Evolutionary conservation across 352 stramenopile species (phyloP).

Genomic region (Plasmopara viticola): DNA sequence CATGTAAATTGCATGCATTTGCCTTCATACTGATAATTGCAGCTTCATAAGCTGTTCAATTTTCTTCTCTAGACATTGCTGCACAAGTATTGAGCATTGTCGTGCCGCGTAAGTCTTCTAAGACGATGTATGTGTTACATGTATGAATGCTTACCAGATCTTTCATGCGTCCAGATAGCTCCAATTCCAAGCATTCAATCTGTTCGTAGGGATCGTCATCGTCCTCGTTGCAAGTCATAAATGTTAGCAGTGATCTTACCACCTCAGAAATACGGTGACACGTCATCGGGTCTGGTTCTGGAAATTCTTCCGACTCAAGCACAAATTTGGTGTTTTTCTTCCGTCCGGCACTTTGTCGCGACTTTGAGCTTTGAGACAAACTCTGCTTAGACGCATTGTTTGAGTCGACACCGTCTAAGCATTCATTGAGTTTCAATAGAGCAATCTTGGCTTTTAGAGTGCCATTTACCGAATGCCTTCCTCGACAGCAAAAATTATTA

Average conservation of each 20-base stretch:
- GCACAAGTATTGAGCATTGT: background rate
- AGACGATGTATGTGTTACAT: background rate
- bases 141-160: slow-evolving; percentile 27
- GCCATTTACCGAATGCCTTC: slow-evolving; percentile 32
- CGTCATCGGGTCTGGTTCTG: slow-evolving; percentile 29
- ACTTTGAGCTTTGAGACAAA: slow-evolving; percentile 3
- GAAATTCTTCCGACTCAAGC: background rate
- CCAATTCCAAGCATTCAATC: slow-evolving; percentile 26
- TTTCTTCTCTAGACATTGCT: slow-evolving; percentile 19
- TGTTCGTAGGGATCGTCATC: slow-evolving; percentile 4
- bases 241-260: slow-evolving; percentile 8
- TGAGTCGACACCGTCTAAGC: slow-evolving; percentile 3
- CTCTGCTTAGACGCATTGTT: slow-evolving; percentile 1
- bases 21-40: background rate
- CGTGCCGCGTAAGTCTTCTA: no score
- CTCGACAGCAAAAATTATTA: background rate
- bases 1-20: background rate
- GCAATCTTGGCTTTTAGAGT: slow-evolving; percentile 22
- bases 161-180: slow-evolving; percentile 26
- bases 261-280: slow-evolving; percentile 30
- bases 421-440: slow-evolving; percentile 14
- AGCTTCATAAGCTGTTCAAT: slow-evolving; percentile 5
- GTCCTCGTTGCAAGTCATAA: background rate
- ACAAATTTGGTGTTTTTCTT: slow-evolving; percentile 4
- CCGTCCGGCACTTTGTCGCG: background rate